Evolutionary conservation across 2,329 filamentous ascomycete genomes (phyloP), one percentile per base, ranked within the genome.

Genomic region (Furcasterigmium furcatum): DNA sequence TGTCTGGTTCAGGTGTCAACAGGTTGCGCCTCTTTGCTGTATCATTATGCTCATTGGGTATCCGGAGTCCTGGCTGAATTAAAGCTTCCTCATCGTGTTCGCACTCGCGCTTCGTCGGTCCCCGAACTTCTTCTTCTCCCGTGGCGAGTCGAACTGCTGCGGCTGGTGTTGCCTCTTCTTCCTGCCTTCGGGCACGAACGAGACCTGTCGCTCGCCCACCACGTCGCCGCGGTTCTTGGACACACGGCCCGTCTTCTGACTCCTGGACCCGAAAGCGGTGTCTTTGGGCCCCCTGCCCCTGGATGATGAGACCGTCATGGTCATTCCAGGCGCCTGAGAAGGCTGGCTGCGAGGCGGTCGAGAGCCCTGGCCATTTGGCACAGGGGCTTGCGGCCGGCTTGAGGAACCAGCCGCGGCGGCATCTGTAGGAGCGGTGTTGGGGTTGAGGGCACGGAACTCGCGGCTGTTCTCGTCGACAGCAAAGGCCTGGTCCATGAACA

Each of bases 401-500:
- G 34, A 32, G 20, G 35, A 19, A 8, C 41, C 41, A 41, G 48
- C 43, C 24, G 19, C 22, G 10, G 42, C 14, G 46, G 49, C 51
- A 12, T 16, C 16, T 9, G 34, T 19, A 47, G 45, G 50, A 51
- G 51, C 43, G 5, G 89, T 94, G 65, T 89, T 95, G 5, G 94
- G 90, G 62, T 99, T 99, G 67, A 95, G 83, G 38, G 85, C 78
- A 48, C 84, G 81, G 73, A 95, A 99, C 64, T 97, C 92, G 58
- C 83, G 78, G 52, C 86, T 95, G 32, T 72, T 85, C 69, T 99
- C 94, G 64, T 99, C 92, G 48, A 99, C 88, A 57, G 81, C 81
- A 65, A 96, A 97, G 46, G 95, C 91, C 57, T 91, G 87, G 63
- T 97, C 90, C 61, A 96, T 85, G 70, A 97, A 99, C 50, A 99